Conservation (phyloP, 768 basidiomycete genomes). For the Leccinum arenicola region DNA sequence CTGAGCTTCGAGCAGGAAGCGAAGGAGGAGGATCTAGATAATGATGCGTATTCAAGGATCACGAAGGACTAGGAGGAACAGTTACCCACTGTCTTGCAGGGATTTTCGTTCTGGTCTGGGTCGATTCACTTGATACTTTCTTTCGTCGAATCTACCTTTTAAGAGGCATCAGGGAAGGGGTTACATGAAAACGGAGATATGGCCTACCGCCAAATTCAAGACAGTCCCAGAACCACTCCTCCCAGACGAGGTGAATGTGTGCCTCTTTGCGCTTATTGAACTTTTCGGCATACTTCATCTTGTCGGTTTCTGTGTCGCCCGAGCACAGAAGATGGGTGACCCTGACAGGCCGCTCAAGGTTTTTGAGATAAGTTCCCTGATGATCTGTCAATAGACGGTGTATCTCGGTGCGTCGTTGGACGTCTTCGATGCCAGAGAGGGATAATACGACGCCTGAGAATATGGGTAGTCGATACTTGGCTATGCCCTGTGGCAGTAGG, state of each 20-base stretch:
- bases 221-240: slow-evolving; percentile 97
- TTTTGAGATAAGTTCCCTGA: slow-evolving; percentile 71
- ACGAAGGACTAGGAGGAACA: neutral
- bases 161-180: neutral
- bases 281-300: slow-evolving; percentile 76
- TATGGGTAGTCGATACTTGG: slow-evolving; percentile 61
- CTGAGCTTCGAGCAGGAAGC: slow-evolving; percentile 15
- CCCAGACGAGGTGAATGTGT: slow-evolving; percentile 80
- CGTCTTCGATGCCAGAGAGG: slow-evolving; percentile 71
- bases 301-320: slow-evolving; percentile 62
- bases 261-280: slow-evolving; percentile 70
- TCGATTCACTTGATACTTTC: slow-evolving; percentile 51
- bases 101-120: slow-evolving; percentile 59
- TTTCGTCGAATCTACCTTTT: slow-evolving; percentile 64
- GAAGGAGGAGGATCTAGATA: slow-evolving; percentile 12
- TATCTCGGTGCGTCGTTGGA: slow-evolving; percentile 59
- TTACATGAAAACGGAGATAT: neutral
- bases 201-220: slow-evolving; percentile 64
- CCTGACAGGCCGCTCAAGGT: slow-evolving; percentile 70
- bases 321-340: slow-evolving; percentile 87
- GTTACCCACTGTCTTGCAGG: slow-evolving; percentile 20
- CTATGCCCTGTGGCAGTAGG: slow-evolving; percentile 46
- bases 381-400: slow-evolving; percentile 54
- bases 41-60: neutral
- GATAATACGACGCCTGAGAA: slow-evolving; percentile 72